A percentile compares a stretch with the other conserved stretches of the same genome.
Conservation (phyloP, 23 red algal genomes). For the Agarophyton chilense region DNA sequence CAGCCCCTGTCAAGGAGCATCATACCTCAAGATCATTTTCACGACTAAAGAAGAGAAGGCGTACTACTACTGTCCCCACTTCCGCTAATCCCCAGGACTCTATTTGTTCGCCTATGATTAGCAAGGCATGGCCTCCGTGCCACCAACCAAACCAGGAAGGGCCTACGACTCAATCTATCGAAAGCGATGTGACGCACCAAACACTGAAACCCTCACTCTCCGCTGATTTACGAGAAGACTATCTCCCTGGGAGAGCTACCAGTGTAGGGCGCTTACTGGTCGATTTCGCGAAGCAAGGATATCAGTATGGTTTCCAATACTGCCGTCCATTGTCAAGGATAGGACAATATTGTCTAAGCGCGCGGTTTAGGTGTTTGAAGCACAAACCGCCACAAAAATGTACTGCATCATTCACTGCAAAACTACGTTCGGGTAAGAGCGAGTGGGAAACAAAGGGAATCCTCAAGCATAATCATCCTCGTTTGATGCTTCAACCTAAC, state of each 20-base stretch:
- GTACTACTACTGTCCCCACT: background rate
- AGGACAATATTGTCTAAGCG: background rate
- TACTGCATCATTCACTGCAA: background rate
- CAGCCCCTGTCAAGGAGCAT: background rate
- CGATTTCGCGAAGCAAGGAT: background rate
- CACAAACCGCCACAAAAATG: background rate
- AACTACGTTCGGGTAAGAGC: background rate
- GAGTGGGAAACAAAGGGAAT: background rate
- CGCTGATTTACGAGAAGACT: background rate
- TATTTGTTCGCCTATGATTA: background rate
- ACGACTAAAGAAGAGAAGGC: background rate
- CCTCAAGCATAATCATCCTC: conserved; percentile 1
- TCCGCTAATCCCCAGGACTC: background rate
- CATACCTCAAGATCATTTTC: background rate
- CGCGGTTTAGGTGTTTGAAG: background rate
- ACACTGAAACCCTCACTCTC: background rate
- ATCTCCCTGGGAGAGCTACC: background rate
- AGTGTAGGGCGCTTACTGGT: background rate
- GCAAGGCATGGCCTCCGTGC: background rate
- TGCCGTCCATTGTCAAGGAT: background rate
- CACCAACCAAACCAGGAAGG: background rate
- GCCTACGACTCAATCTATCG: background rate
- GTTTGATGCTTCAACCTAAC: background rate
- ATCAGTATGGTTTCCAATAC: background rate
- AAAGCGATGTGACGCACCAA: background rate